These are phyloP conservation scores for Pseudocercospora fijiensis DNA, from an alignment of 2,329 filamentous ascomycete species.

Conservation along the genomic window DNA sequence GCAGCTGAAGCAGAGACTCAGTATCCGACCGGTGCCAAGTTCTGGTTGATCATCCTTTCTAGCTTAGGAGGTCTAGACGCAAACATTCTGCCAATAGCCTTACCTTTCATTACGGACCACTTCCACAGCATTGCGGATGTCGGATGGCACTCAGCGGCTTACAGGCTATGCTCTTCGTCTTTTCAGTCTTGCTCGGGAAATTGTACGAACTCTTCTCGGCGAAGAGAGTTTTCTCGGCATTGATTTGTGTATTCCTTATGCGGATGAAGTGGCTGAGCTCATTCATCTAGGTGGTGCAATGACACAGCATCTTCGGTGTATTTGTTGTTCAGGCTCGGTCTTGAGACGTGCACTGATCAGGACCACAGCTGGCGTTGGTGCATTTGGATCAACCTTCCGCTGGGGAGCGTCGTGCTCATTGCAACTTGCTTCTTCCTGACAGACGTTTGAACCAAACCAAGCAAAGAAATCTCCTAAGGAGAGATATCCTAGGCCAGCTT, in stretches of 20 bases:
- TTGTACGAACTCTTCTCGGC: slow-evolving; percentile 38
- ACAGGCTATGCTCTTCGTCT: slow-evolving; percentile 19
- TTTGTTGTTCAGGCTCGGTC: too few species aligned
- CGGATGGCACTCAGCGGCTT: slow-evolving; percentile 44
- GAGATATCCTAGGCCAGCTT: not conserved
- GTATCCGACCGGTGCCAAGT: not conserved
- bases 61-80: not conserved
- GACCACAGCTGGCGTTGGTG: slow-evolving; percentile 39
- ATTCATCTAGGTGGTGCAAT: slow-evolving; percentile 40
- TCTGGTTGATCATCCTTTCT: not conserved
- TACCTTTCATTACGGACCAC: slow-evolving; percentile 49
- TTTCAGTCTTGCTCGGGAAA: slow-evolving; percentile 34
- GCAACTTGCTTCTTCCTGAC: not conserved
- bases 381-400: slow-evolving; percentile 37
- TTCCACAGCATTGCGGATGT: slow-evolving; percentile 48
- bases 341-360: too few species aligned
- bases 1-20: not conserved
- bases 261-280: slow-evolving; percentile 10
- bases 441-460: not conserved
- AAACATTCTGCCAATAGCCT: slow-evolving; percentile 39
- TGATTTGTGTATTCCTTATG: slow-evolving; percentile 30
- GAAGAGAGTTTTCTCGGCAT: slow-evolving; percentile 33
- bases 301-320: slow-evolving; percentile 32
- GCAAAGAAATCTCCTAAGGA: not conserved
- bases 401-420: slow-evolving; percentile 26